A percentile compares a stretch with the other conserved stretches of the same genome.
These are phyloP conservation scores for Colletotrichum sp. DNA, from an alignment of 2,329 filamentous ascomycete genomes.

Conservation along the genomic window DNA sequence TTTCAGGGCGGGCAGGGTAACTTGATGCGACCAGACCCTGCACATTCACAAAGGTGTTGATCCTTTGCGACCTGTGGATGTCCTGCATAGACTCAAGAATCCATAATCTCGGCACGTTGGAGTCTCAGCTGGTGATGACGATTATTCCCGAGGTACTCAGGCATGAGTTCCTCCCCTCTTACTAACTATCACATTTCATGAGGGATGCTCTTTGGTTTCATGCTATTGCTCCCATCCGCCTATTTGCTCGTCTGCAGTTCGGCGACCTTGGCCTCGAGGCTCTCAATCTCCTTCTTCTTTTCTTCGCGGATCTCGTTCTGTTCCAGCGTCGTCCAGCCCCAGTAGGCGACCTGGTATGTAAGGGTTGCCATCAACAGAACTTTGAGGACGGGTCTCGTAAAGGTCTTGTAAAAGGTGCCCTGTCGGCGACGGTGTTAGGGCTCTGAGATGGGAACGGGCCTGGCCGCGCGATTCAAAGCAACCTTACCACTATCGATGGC, in stretches of 20 bases:
- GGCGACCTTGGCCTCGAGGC: slow-evolving; percentile 42
- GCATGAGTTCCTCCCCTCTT: background rate
- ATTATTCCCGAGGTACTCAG: background rate
- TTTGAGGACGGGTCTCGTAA: slow-evolving; percentile 75
- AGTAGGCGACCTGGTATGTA: slow-evolving; percentile 81
- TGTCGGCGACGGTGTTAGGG: slow-evolving; percentile 31
- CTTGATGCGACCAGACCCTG: background rate
- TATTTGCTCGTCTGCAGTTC: slow-evolving; percentile 30
- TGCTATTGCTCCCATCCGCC: background rate
- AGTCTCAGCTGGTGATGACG: background rate
- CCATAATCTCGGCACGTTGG: background rate
- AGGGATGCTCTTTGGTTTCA: background rate
- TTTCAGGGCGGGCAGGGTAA: background rate
- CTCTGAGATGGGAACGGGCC: background rate
- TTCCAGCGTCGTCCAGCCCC: slow-evolving; percentile 76
- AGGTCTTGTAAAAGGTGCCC: slow-evolving; percentile 76
- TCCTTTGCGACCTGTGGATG: background rate
- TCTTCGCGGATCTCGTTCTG: slow-evolving; percentile 69
- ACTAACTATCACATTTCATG: background rate
- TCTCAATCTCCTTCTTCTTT: slow-evolving; percentile 36
- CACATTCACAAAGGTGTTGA: background rate
- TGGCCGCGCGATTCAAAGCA: background rate
- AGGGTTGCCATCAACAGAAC: slow-evolving; percentile 76
- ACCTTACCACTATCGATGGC: slow-evolving; percentile 13
- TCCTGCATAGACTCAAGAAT: background rate